Conservation (phyloP, 2,329 filamentous ascomycete species). For the Fusarium tuaranense region DNA sequence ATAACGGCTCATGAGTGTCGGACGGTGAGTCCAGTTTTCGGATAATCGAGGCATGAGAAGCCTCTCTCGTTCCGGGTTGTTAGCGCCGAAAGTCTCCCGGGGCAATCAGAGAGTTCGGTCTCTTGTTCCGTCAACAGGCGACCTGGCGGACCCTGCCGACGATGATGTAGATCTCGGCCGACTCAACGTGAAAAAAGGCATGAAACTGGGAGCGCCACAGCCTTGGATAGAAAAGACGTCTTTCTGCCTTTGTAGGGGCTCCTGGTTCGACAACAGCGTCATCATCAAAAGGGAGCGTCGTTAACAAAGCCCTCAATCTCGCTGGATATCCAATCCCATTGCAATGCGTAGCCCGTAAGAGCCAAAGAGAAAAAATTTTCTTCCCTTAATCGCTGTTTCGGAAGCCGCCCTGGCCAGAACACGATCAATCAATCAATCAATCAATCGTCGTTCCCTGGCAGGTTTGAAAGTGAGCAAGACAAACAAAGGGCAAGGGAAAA, state of each 20-base stretch:
- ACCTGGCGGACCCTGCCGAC: slow-evolving; percentile 40
- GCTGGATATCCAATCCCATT: slow-evolving; percentile 12
- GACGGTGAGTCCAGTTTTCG: slow-evolving; percentile 14
- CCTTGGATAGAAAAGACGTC: neutral
- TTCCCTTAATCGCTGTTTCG: slow-evolving; percentile 12
- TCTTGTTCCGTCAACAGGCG: slow-evolving; percentile 3
- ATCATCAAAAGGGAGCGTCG: slow-evolving; percentile 9
- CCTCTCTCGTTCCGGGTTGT: slow-evolving; percentile 8
- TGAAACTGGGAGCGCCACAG: slow-evolving; percentile 20
- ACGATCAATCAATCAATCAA: no score
- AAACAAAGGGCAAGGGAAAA: neutral
- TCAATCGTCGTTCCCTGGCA: slow-evolving; percentile 1
- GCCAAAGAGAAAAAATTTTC: neutral
- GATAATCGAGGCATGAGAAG: slow-evolving; percentile 25
- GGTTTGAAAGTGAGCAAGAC: neutral
- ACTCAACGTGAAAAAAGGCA: slow-evolving; percentile 8
- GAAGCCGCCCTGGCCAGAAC: neutral
- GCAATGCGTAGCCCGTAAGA: slow-evolving; percentile 6
- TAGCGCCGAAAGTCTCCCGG: slow-evolving; percentile 5
- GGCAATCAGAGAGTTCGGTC: slow-evolving; percentile 17
- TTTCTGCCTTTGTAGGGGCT: neutral
- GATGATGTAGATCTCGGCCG: slow-evolving; percentile 43
- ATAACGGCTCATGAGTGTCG: slow-evolving; percentile 14
- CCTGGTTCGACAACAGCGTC: slow-evolving; percentile 21
- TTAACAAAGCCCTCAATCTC: slow-evolving; percentile 4